Percentiles rank a stretch among this genome's conserved stretches.
phyloP scores from a whole-genome alignment of 2,329 filamentous ascomycete genomes.

The Venturia aucupariae region DNA sequence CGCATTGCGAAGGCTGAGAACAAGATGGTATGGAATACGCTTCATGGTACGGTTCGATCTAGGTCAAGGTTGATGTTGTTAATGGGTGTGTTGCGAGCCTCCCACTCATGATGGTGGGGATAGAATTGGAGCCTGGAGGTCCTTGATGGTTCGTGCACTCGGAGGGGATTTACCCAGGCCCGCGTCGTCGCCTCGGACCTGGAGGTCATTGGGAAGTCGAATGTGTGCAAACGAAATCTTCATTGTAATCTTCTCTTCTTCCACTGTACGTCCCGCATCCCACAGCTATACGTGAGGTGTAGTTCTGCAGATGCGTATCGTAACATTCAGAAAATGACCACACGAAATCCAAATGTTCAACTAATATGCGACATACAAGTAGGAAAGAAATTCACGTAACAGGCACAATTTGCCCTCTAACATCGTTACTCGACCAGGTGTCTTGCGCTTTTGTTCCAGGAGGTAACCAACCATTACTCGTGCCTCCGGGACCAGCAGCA shows the following conservation, averaged over 20 bases:
- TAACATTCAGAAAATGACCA: constrained; percentile 1
- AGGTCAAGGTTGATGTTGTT: neutral
- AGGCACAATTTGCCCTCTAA: constrained; percentile 7
- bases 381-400: constrained; percentile 2
- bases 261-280: neutral
- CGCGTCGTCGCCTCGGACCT: too few relatives aligned
- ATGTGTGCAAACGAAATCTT: neutral
- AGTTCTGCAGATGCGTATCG: neutral
- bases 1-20: neutral
- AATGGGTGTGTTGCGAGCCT: neutral
- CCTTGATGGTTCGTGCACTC: neutral
- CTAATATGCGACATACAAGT: neutral
- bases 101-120: neutral
- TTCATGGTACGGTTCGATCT: neutral
- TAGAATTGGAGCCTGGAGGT: neutral
- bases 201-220: too few relatives aligned
- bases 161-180: neutral
- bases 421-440: constrained; percentile 51
- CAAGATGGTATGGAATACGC: neutral
- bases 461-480: constrained; percentile 51
- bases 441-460: constrained; percentile 79
- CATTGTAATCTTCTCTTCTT: neutral
- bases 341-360: neutral
- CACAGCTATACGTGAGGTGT: neutral
- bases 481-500: constrained; percentile 37